Evolutionary conservation across 75 land plant genomes (phyloP).

Genomic region (Picea glauca): DNA sequence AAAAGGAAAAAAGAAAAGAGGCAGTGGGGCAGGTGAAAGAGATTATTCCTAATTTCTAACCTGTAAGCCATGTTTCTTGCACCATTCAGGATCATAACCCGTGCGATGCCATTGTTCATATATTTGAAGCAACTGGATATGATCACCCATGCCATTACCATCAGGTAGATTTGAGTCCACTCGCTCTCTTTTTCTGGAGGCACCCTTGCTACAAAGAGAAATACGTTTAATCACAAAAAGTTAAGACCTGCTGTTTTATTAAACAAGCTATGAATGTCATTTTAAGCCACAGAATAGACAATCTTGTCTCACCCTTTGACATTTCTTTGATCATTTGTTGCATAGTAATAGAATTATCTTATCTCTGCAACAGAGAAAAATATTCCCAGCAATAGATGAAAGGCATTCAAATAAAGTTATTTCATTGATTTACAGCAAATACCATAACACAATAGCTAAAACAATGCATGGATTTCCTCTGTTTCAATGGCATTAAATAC

Average conservation of each 20-base stretch:
- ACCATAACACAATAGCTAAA: background rate
- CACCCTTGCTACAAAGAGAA: constrained; percentile 33
- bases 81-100: constrained; percentile 75
- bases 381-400: background rate
- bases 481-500: background rate
- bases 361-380: too few relatives aligned
- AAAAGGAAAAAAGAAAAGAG: background rate
- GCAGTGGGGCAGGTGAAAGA: too few relatives aligned
- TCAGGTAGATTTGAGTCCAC: constrained; percentile 58
- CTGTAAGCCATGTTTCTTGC: constrained; percentile 71
- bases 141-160: constrained; percentile 94
- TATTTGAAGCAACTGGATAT: constrained; percentile 91
- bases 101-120: constrained; percentile 69
- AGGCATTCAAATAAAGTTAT: background rate
- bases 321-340: too few relatives aligned
- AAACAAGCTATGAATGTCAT: background rate
- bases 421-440: background rate
- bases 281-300: background rate
- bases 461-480: background rate
- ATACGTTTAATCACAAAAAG: background rate
- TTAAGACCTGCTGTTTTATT: background rate
- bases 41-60: constrained; percentile 14
- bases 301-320: background rate
- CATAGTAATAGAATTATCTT: too few relatives aligned
- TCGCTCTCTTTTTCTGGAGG: constrained; percentile 66